Evolutionary conservation across 331 rosid species (phyloP).

Genomic region (Quercus tomentella): DNA sequence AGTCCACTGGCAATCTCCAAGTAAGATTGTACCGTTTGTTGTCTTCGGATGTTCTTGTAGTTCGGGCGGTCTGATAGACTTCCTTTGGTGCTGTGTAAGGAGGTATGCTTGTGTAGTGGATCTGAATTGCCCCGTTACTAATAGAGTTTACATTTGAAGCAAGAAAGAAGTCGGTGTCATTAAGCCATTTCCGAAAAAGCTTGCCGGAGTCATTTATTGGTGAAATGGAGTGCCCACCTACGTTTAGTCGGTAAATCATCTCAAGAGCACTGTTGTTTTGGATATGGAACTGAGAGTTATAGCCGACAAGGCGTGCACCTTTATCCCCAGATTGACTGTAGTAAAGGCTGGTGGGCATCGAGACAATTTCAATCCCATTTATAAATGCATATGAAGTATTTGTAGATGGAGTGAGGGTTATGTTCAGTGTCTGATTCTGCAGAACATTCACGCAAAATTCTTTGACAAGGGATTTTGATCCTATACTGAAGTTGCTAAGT

Average conservation of each 20-base stretch:
- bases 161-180: not conserved
- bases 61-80: slow-evolving; percentile 16
- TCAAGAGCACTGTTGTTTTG: slow-evolving; percentile 14
- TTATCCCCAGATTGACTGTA: not conserved
- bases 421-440: slow-evolving; percentile 2
- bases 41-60: slow-evolving; percentile 1
- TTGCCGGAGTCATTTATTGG: slow-evolving; percentile 23
- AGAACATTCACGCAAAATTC: slow-evolving; percentile 18
- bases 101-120: not conserved
- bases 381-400: not conserved
- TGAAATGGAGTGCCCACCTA: slow-evolving; percentile 1
- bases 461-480: slow-evolving; percentile 20
- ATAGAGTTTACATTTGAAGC: not conserved
- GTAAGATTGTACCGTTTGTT: slow-evolving; percentile 25
- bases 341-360: not conserved
- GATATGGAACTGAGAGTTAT: fast-evolving
- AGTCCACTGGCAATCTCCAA: slow-evolving; percentile 44
- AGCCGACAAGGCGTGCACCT: not conserved
- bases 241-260: slow-evolving; percentile 29
- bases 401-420: slow-evolving; percentile 33
- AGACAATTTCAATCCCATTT: not conserved
- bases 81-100: slow-evolving; percentile 31
- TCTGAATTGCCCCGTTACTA: not conserved
- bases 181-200: slow-evolving; percentile 34
- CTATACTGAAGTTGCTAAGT: slow-evolving; percentile 33